Evolutionary conservation across 2,329 filamentous ascomycete genomes (phyloP), one percentile per base, ranked within the genome.

Genomic region (Pseudocercospora pini-densiflorae): DNA sequence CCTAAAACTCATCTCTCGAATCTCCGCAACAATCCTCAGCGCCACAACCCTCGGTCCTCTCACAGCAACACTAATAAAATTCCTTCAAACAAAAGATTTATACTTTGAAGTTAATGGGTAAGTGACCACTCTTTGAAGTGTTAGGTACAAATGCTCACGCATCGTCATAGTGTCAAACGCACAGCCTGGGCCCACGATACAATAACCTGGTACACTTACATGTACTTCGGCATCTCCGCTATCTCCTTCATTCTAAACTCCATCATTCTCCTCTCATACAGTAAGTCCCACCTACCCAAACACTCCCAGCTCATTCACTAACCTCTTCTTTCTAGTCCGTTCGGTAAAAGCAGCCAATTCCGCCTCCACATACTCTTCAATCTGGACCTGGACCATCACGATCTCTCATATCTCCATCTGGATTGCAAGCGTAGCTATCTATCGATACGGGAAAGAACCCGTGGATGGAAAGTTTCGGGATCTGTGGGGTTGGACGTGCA

Each of bases 401-500:
- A 29, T 73, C 1, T 75, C 72, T 3, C 77, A 81, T 58, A n/a
- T 81, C 14, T 71, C 75, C 0, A 73, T 79, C 2, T 81, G 79
- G 79, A 70, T 69, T 43, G 73, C 76, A 1, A 76, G 74, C 0
- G 78, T 73, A 47, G 69, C 61, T 0, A 51, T 81, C 49, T 82
- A 81, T 68, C 69, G 77, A 1, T 68, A 66, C 53, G 77, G 80
- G 47, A 81, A 78, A 68, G 75, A 79, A 40, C 71, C 71, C 1
- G 68, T 70, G 40, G 61, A 72, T 64, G 78, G 77, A 5, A 77
- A 77, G 65, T 74, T 71, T 36, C 72, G 75, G 66, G 79, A 81
- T 74, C 69, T 81, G 2, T 82, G 80, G 80, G 80, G 80, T 0
- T 82, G 80, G 80, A 79, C 76, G 27, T 81, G 78, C 65, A 76